Base-by-base conservation (phyloP, 306 rosid species). In the Erythrophleum fordii region DNA sequence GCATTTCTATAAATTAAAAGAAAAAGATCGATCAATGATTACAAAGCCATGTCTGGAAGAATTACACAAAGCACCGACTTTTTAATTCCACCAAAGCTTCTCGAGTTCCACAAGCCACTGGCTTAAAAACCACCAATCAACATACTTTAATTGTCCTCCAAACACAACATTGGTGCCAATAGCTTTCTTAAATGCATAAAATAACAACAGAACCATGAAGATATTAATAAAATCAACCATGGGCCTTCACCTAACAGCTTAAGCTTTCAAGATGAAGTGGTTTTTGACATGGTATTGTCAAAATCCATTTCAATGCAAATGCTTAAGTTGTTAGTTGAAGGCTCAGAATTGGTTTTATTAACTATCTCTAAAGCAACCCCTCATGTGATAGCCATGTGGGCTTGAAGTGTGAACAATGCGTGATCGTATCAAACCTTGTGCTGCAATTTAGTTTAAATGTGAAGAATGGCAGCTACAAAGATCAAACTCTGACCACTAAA, bases 51-150 rank as follows among this genome's bases (percentile, higher is more conserved):
- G 29, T 16, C 18, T 11, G 6, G 49, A 60, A 25, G 52, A 77
- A 77, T 56, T 77, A 37, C 83, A 41, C 35, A 23, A 51, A 26
- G 51, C 69, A 35, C 18, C 29, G 59, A n/a, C 51, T 39, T 66
- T 37, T 20, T 14, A 41, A 67, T 67, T 41, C 52, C 52, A 39
- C 18, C 52, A 67, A 25, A 59, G 52, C 29, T 71, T 26, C 26
- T 17, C 26, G 9, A 71, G 76, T n/a, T 70, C 23, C 41, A 70
- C 60, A 71, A 28, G 76, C 28, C 26, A 49, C 41, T 0, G 1
- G 26, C 60, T 46, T 23, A 48, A 16, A 59, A 5, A 44, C 55
- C 8, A 14, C 55, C 55, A 5, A 69, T 14, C 55, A 34, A 18
- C 17, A 51, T 18, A 13, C 39, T 23, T 46, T 5, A 48, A 49